phyloP scores from a whole-genome alignment of 73 alveolate genomes.

The Diophrys sp. region DNA sequence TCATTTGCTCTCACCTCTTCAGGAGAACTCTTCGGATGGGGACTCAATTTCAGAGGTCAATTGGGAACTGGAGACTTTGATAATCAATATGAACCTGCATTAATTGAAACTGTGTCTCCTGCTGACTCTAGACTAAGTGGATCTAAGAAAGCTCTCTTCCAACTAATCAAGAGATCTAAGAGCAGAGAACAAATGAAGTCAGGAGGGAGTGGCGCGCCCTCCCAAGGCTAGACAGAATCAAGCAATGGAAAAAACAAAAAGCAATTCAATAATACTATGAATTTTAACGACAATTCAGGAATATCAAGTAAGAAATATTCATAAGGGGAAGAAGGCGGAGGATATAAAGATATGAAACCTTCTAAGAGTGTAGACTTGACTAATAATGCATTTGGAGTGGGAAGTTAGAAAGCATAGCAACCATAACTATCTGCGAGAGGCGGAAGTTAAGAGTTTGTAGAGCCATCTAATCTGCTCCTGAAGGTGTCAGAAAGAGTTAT shows the following conservation, averaged over 20 bases:
- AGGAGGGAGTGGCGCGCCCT: slow-evolving; percentile 22
- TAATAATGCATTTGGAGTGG: no score
- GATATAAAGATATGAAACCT: slow-evolving; percentile 53
- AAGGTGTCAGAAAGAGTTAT: slow-evolving; percentile 35
- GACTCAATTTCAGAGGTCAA: slow-evolving; percentile 84
- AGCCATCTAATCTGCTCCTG: slow-evolving; percentile 18
- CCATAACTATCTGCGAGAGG: neutral
- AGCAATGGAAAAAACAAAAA: slow-evolving; percentile 16
- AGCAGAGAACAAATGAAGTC: slow-evolving; percentile 15
- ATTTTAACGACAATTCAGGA: slow-evolving; percentile 1
- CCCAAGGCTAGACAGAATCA: no score
- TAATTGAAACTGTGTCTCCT: slow-evolving; percentile 32
- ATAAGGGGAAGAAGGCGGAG: slow-evolving; percentile 38
- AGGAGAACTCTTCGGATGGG: slow-evolving; percentile 84
- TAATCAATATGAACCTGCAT: slow-evolving; percentile 32
- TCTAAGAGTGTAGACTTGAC: slow-evolving; percentile 43
- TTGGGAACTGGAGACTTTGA: slow-evolving; percentile 79
- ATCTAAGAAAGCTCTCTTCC: slow-evolving; percentile 13
- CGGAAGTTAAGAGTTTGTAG: neutral
- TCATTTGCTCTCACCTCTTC: slow-evolving; percentile 59
- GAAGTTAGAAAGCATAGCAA: neutral
- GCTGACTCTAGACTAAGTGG: slow-evolving; percentile 13
- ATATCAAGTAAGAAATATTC: no score
- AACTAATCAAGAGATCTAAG: slow-evolving; percentile 32
- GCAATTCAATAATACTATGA: neutral